phyloP scores from a whole-genome alignment of 805 yeast genomes.

The Teunomyces funiuensis region DNA sequence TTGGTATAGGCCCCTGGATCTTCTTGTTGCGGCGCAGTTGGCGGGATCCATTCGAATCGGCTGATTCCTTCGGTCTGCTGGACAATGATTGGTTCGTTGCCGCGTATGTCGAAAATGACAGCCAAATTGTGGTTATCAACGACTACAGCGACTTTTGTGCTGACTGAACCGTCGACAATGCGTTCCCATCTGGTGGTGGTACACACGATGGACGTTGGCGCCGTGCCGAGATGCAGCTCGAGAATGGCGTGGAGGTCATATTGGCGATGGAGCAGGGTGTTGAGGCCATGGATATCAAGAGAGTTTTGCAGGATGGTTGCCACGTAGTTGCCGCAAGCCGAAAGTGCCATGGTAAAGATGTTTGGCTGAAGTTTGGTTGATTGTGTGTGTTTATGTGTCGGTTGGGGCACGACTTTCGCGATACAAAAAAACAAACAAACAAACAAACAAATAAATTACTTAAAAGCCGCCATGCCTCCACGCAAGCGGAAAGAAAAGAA shows the following conservation, averaged over 20 bases:
- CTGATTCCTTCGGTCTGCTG: slow-evolving; percentile 33
- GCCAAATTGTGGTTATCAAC: slow-evolving; percentile 19
- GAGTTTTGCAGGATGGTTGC: slow-evolving; percentile 13
- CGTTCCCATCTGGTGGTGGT: slow-evolving; percentile 23
- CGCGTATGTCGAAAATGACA: slow-evolving; percentile 24
- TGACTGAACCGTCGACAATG: slow-evolving; percentile 6
- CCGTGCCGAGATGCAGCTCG: neutral
- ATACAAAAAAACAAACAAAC: neutral
- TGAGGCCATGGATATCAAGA: slow-evolving; percentile 8
- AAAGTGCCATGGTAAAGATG: slow-evolving; percentile 8
- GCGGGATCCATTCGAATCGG: slow-evolving; percentile 35
- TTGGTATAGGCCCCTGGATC: slow-evolving; percentile 34
- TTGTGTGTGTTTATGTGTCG: neutral
- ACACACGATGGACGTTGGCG: neutral
- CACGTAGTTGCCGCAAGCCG: slow-evolving; percentile 21
- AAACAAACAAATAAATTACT: neutral
- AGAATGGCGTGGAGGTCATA: slow-evolving; percentile 8
- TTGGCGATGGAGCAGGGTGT: slow-evolving; percentile 7
- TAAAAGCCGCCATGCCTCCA: neutral
- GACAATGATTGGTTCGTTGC: slow-evolving; percentile 29
- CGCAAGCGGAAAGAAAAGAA: slow-evolving; percentile 3
- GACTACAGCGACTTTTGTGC: slow-evolving; percentile 33
- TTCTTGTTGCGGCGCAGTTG: slow-evolving; percentile 9
- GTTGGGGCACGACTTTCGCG: neutral
- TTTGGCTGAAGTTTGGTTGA: neutral